Conservation (phyloP, 1,139 yeast species). For the Geotrichum bryndzae region DNA sequence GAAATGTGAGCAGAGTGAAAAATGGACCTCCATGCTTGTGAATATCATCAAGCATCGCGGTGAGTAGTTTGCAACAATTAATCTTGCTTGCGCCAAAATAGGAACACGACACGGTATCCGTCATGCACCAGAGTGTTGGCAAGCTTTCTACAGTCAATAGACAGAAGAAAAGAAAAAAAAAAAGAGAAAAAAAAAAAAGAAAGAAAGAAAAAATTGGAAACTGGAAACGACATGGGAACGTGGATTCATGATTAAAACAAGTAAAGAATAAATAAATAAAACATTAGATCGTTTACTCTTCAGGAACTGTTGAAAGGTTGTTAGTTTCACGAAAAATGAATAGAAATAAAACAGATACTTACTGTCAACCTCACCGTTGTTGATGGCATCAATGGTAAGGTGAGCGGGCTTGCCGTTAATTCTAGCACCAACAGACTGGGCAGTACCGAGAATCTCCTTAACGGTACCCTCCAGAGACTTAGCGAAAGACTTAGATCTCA, state of each 20-base stretch:
- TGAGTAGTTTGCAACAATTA: constrained; percentile 61
- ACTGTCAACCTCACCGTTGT: constrained; percentile 92
- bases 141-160: constrained; percentile 42
- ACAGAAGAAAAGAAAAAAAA: neutral
- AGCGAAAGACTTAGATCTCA: constrained; percentile 97
- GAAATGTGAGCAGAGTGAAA: neutral
- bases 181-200: neutral
- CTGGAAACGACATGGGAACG: constrained; percentile 13
- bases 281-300: constrained; percentile 17
- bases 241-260: constrained; percentile 22
- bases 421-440: constrained; percentile 98
- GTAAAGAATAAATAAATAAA: constrained; percentile 15
- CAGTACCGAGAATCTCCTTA: constrained; percentile 99
- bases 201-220: neutral
- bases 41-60: constrained; percentile 43
- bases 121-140: constrained; percentile 93
- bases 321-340: constrained; percentile 13
- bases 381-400: constrained; percentile 94
- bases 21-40: constrained; percentile 54
- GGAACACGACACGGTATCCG: constrained; percentile 52
- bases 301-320: constrained; percentile 16
- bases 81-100: constrained; percentile 96
- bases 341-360: constrained; percentile 16
- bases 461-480: constrained; percentile 94
- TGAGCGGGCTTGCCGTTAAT: constrained; percentile 99